Evolutionary conservation across 1,139 yeast genomes (phyloP), one percentile per base, ranked within the genome.

Genomic region (Kurtzmaniella quercitrusa): DNA sequence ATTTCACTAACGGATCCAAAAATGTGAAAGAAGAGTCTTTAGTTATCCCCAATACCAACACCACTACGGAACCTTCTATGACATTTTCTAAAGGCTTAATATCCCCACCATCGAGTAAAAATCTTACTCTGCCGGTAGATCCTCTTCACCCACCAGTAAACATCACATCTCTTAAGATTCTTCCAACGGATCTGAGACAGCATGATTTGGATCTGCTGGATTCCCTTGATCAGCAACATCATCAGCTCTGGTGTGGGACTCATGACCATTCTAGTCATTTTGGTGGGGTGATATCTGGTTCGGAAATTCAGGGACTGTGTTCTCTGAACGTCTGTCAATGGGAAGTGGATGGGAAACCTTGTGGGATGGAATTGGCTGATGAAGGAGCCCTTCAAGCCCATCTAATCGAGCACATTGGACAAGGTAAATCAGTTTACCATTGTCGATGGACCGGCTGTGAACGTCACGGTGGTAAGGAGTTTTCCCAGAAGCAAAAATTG

Each of bases 401-500:
- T 61, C 58, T 93, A 14, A 73, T 81, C 10, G 73, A 64, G 14
- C 98, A 93, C 59, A 70, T 91, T 15, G 87, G 87, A 2, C 76
- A 84, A 11, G 91, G 96, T 1, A 77, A 84, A 57, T 76, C 85
- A 1, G 64, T 68, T 19, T 91, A 93, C 55, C 59, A 63, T 23
- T 93, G 98, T 59, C 56, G 64, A 42, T 93, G 98, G 98, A 63
- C 73, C 7, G 85, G 80, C 2, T 93, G 98, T 61, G 77, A 76
- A 16, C 77, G 97, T 39, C 70, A 70, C 39, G 66, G 72, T 19
- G 78, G 78, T 11, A 75, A 79, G 50, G 73, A 75, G 1, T 93
- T 93, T 57, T 66, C 77, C 15, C 98, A 93, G 59, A 73, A 94
- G 36, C 98, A 93, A 55, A 93, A 93, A 61, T 69, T 90, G 15